phyloP scores from a whole-genome alignment of 108 stramenopile genomes.

The Skeletonema tropicum region DNA sequence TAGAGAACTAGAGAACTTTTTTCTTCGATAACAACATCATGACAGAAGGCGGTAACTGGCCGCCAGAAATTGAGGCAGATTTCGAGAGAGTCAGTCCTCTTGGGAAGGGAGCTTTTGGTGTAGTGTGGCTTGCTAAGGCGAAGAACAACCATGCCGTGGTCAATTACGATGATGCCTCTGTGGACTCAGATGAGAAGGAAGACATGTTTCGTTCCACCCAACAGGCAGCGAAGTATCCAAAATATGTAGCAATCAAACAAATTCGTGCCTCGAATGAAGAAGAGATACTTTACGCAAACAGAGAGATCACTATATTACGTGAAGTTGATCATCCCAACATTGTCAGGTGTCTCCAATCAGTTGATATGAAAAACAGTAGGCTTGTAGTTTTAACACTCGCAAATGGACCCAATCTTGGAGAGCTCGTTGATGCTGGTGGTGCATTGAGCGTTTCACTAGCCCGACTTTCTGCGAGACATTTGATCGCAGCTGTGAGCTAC shows the following conservation, averaged over 20 bases:
- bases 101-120: constrained; percentile 71
- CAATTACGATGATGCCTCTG: constrained; percentile 39
- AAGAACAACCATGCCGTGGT: constrained; percentile 10
- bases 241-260: constrained; percentile 78
- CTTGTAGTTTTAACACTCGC: constrained; percentile 71
- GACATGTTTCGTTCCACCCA: constrained; percentile 6
- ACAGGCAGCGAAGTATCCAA: background rate
- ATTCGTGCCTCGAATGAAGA: constrained; percentile 75
- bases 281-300: constrained; percentile 69
- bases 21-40: background rate
- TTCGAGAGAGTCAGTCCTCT: constrained; percentile 77
- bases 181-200: constrained; percentile 26
- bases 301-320: constrained; percentile 75
- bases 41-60: constrained; percentile 48
- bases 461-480: constrained; percentile 67
- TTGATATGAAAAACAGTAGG: constrained; percentile 48
- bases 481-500: constrained; percentile 80
- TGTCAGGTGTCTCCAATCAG: constrained; percentile 63
- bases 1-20: too few species aligned
- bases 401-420: constrained; percentile 69
- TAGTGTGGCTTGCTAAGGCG: constrained; percentile 76
- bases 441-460: constrained; percentile 72
- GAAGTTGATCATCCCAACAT: constrained; percentile 80
- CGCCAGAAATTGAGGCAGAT: constrained; percentile 62
- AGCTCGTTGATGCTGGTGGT: constrained; percentile 68